Base-by-base conservation (phyloP, 345 rosid species). In the Brassica carinata region DNA sequence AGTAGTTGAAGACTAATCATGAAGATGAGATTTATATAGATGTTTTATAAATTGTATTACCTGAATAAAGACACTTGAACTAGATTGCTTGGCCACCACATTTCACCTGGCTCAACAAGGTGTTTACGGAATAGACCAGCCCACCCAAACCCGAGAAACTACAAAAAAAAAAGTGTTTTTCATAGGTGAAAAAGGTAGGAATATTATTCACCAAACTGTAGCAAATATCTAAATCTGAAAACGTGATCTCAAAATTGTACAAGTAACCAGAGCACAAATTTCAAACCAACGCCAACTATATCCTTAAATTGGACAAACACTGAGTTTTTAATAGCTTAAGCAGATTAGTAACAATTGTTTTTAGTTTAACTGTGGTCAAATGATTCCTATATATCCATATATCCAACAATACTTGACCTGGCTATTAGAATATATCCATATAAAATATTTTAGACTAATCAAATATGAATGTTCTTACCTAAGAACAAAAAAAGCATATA, bases 131-230 rank as follows among this genome's bases (percentile, higher is more conserved):
- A 93, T 53, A 91, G 34, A 57, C 94, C 98, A 15, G 96, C 98
- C 96, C 96, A 93, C 4, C 98, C 98, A 77, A 90, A 93, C 26
- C 96, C 94, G 45, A 93, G 82, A 19, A 93, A 78, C 97, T 92
- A 30, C 57, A 3, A 43, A 43, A 43, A 34, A 13, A 62, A 38
- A 40, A 30, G 30, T 33, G 6, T 51, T 67, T 72, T 34, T 36
- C 14, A 26, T 30, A 33, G 3, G 62, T 72, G 3, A 64, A 26
- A 55, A 27, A n/a, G 18, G 8, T 34, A 45, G 3, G 33, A 11
- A 43, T 31, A 10, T 1, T 31, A 29, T 17, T 45, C 15, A 69
- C 51, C 69, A 69, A 26, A 58, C 61, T 38, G 31, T 38, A 33
- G 27, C 15, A 33, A 51, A 76, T 0, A 19, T 38, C 19, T 27